Conservation (phyloP, 2,329 filamentous ascomycete genomes). For the Exophiala sideris region DNA sequence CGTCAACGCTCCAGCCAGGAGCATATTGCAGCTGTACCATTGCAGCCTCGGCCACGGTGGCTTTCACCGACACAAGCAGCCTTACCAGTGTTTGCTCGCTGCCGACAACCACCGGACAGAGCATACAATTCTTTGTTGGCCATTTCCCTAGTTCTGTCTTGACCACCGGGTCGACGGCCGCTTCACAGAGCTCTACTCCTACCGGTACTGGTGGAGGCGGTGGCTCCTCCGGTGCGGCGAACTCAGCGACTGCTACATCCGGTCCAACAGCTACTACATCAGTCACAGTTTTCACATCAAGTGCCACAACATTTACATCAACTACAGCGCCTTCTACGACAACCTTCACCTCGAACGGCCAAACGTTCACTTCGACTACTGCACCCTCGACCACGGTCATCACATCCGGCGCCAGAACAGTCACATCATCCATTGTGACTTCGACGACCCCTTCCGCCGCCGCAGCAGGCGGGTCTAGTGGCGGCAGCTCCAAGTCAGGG, state of each 20-base stretch:
- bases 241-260: background rate
- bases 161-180: background rate
- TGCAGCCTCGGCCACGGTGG: constrained; percentile 29
- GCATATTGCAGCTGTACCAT: constrained; percentile 34
- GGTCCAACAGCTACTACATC: background rate
- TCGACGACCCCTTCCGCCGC: background rate
- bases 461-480: background rate
- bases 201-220: background rate
- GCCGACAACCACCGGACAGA: constrained; percentile 28
- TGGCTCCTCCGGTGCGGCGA: background rate
- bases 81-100: constrained; percentile 32
- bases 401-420: background rate
- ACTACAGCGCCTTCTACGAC: background rate
- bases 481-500: constrained; percentile 3
- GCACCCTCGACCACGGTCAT: background rate
- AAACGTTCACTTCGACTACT: background rate
- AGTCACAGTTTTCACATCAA: background rate
- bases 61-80: constrained; percentile 25
- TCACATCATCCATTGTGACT: background rate
- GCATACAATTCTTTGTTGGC: constrained; percentile 30
- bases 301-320: background rate
- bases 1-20: constrained; percentile 26
- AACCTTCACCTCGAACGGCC: too few species aligned
- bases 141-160: constrained; percentile 25
- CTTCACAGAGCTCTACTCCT: constrained; percentile 1